Percentiles rank a stretch among this genome's conserved stretches.
These are phyloP conservation scores for Paramecium biaurelia DNA, from an alignment of 73 alveolate species.

Conservation along the genomic window DNA sequence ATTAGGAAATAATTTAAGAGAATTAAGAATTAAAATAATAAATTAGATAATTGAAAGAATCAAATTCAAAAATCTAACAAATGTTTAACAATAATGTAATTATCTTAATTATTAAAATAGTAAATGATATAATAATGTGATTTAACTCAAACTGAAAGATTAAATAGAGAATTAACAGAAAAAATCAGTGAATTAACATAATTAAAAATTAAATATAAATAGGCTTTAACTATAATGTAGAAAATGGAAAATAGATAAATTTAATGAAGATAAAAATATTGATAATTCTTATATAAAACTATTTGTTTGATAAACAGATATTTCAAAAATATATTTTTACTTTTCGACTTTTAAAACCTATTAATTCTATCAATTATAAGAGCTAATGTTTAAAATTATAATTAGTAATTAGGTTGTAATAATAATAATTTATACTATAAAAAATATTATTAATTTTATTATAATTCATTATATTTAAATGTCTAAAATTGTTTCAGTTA, in stretches of 20 bases:
- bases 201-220: neutral
- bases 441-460: no score
- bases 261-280: neutral
- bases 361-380: no score
- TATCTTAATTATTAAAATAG: neutral
- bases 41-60: neutral
- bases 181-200: constrained; percentile 15
- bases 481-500: neutral
- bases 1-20: neutral
- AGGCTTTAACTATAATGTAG: neutral
- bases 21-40: neutral
- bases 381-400: no score
- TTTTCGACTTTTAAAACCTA: no score
- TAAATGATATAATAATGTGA: neutral
- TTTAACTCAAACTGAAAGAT: neutral
- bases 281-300: neutral
- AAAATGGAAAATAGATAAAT: neutral
- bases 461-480: neutral
- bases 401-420: no score
- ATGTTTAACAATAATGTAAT: neutral
- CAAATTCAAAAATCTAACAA: neutral
- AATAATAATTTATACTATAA: no score
- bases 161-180: neutral
- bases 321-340: no score
- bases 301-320: no score